Conservation (phyloP, 2,329 filamentous ascomycete genomes). For the Xenoacremonium recifei region DNA sequence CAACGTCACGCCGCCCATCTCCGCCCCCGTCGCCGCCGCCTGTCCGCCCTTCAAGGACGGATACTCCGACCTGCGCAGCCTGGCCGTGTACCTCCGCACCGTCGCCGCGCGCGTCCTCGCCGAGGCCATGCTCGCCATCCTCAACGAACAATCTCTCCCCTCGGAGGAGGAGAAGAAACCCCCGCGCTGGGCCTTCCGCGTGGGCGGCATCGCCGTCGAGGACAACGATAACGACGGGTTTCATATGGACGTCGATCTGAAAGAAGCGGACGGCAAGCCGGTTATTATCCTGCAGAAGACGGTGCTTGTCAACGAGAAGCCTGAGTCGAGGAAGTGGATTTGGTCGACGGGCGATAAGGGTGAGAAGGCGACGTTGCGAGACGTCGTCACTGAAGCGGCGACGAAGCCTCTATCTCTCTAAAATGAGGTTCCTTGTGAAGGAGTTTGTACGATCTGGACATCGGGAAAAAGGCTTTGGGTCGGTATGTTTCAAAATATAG, state of each 20-base stretch:
- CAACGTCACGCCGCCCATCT: constrained; percentile 38
- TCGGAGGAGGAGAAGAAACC: not conserved
- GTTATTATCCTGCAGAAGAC: constrained; percentile 22
- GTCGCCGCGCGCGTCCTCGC: constrained; percentile 41
- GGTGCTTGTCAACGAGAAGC: constrained; percentile 13
- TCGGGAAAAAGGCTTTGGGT: no score
- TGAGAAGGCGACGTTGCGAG: constrained; percentile 18
- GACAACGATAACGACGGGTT: constrained; percentile 24
- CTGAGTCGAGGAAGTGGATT: constrained; percentile 24
- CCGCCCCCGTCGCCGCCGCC: constrained; percentile 32
- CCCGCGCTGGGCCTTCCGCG: constrained; percentile 27
- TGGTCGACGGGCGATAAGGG: constrained; percentile 24
- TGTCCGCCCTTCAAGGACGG: constrained; percentile 45
- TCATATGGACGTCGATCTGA: constrained; percentile 33
- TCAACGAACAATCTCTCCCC: constrained; percentile 7
- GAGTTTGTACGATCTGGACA: no score
- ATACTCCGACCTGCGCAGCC: constrained; percentile 43
- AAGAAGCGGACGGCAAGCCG: constrained; percentile 14
- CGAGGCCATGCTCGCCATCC: constrained; percentile 30
- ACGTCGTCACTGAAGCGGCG: constrained; percentile 19
- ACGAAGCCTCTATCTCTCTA: no score
- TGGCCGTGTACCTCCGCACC: constrained; percentile 45
- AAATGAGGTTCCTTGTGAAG: no score
- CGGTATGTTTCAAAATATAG: no score
- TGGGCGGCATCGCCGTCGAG: constrained; percentile 33